Evolutionary conservation across 2,329 filamentous ascomycete species (phyloP), one percentile per base, ranked within the genome.

Genomic region (Penicillium sp.): DNA sequence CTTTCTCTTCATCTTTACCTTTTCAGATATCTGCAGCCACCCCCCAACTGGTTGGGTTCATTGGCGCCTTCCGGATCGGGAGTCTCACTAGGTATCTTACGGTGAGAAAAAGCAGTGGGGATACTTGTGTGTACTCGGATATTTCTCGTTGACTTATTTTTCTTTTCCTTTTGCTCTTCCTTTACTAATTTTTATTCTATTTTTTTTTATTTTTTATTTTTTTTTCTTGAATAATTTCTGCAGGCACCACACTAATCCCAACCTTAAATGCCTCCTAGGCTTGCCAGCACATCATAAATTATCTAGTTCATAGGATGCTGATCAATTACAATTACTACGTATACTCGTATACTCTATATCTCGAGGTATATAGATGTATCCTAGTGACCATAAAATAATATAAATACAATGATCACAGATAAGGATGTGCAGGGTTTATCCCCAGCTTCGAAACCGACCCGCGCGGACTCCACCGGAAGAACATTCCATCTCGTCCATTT

Each of bases 1-100:
- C n/a, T n/a, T 26, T 45, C 44, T 46, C 47, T 32, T 54, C 40
- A 39, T 49, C 41, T 48, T 47, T 32, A 54, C 51, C 31, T 48
- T 54, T 56, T 46, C 14, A 47, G 47, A 44, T 23, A 23, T 35
- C 51, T 52, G 55, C 73, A 52, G 74, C 77, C 27, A 78, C 78
- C 37, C 74, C n/a, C 50, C 41, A 38, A 49, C 46, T 46, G 28
- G 46, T 34, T 35, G 37, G 28, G 34, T 37, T 32, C 46, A 50
- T 49, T 40, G 40, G 44, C 14, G 31, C 40, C 40, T 49, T 41
- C 46, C 42, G 46, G 11, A 18, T 6, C 7, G 9, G 14, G 9
- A n/a, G n/a, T n/a, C n/a, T n/a, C n/a, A n/a, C n/a, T n/a, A 9
- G 3, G 7, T 34, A 16, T 34, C 3, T 34, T 18, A 18, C 31